phyloP scores from a whole-genome alignment of 1,284 basidiomycete genomes.

The Puccinia coronata region DNA sequence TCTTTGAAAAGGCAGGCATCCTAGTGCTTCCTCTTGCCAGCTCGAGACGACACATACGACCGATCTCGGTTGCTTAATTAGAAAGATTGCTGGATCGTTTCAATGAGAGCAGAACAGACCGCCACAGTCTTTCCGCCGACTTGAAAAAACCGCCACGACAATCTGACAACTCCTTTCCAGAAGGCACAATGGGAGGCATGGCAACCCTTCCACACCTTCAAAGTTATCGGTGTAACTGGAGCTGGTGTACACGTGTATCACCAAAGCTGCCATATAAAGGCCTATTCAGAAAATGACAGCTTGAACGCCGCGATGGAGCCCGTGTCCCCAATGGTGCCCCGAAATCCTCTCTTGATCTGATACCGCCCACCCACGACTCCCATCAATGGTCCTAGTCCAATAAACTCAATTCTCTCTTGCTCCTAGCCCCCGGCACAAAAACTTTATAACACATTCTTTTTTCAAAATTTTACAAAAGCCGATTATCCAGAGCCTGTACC shows the following conservation, averaged over 20 bases:
- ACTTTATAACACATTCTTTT: neutral
- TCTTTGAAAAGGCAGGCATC: too few species aligned
- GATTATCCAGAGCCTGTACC: neutral
- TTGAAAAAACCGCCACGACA: slow-evolving; percentile 2
- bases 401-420: neutral
- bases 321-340: neutral
- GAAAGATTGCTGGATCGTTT: too few species aligned
- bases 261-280: slow-evolving; percentile 7
- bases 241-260: slow-evolving; percentile 7
- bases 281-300: neutral
- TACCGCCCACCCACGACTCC: neutral
- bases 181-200: slow-evolving; percentile 13
- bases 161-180: neutral
- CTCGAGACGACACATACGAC: too few species aligned
- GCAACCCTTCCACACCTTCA: slow-evolving; percentile 17
- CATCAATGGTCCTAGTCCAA: slow-evolving; percentile 3
- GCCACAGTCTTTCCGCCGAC: neutral
- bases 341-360: neutral
- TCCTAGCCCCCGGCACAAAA: neutral
- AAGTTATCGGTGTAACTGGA: slow-evolving; percentile 6
- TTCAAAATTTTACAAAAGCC: neutral
- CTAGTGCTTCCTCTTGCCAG: too few species aligned
- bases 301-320: neutral
- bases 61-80: too few species aligned
- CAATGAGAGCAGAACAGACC: too few species aligned